Evolutionary conservation across 305 asterid genomes (phyloP).

Genomic region (Fraxinus latifolia): DNA sequence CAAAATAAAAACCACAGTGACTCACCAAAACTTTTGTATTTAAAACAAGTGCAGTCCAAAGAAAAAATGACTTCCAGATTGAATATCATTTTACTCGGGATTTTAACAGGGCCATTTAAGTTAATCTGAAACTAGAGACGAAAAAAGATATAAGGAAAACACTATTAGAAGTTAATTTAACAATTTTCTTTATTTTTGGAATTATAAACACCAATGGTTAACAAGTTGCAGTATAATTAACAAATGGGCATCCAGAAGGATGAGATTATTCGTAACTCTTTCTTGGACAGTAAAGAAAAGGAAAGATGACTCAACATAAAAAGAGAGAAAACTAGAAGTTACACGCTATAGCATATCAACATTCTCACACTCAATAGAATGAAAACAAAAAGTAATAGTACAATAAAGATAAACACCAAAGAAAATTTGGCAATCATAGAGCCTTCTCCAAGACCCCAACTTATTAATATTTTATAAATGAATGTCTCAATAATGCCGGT

Average conservation of each 20-base stretch:
- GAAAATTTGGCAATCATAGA: not conserved
- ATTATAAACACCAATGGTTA: conserved; percentile 9
- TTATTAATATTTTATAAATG: not conserved
- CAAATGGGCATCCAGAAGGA: not conserved
- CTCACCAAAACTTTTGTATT: not conserved
- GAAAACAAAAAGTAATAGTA: not conserved
- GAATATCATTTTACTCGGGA: not conserved
- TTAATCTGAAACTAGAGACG: not conserved
- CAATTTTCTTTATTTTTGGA: not conserved
- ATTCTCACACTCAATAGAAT: conserved; percentile 3
- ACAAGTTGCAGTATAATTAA: not conserved
- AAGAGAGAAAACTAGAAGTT: not conserved
- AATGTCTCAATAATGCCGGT: not conserved
- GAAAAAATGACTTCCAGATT: conserved; percentile 11
- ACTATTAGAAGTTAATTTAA: not conserved
- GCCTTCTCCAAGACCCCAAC: not conserved
- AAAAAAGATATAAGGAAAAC: not conserved
- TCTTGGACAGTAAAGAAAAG: too few species aligned
- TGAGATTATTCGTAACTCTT: not conserved
- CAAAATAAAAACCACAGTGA: conserved; percentile 9
- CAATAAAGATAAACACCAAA: conserved; percentile 9
- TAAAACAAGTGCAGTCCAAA: not conserved
- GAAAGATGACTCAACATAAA: not conserved
- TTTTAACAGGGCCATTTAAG: not conserved
- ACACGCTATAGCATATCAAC: not conserved